phyloP scores from a whole-genome alignment of 345 rosid species.

The Hibiscus syriacus region DNA sequence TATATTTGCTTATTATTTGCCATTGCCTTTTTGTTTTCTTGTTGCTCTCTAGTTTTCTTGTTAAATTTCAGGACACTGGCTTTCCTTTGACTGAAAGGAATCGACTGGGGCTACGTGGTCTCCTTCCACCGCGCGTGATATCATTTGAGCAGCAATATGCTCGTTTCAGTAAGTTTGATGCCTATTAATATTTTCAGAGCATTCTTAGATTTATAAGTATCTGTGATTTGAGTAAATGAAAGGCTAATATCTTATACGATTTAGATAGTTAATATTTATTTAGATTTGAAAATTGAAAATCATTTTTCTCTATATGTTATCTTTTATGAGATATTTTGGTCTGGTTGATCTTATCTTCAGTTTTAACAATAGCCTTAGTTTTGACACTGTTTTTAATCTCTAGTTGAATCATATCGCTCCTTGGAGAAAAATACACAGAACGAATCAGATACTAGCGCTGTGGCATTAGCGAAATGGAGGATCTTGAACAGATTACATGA shows the following conservation, averaged over 20 bases:
- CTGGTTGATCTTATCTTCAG: background rate
- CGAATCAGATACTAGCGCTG: conserved; percentile 45
- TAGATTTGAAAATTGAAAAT: background rate
- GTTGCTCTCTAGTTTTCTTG: background rate
- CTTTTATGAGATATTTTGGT: background rate
- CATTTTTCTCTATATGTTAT: background rate
- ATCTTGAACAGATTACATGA: conserved; percentile 93
- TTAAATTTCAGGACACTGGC: conserved; percentile 75
- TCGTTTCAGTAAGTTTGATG: conserved; percentile 76
- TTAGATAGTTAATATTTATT: background rate
- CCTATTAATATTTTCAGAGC: background rate
- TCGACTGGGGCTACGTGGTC: conserved; percentile 86
- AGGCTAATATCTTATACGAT: background rate
- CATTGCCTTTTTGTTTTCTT: background rate
- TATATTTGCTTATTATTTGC: background rate
- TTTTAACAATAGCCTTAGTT: background rate
- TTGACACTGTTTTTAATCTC: conserved; percentile 13
- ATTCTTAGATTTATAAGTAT: background rate
- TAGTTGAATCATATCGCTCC: conserved; percentile 88
- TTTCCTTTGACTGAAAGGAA: conserved; percentile 95
- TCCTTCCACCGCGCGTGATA: conserved; percentile 93
- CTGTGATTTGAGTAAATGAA: background rate
- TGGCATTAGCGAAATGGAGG: conserved; percentile 94
- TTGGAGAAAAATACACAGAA: conserved; percentile 74
- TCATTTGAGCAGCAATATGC: conserved; percentile 85